phyloP scores from a whole-genome alignment of 805 yeast species.

The Tetrapisispora phaffii region DNA sequence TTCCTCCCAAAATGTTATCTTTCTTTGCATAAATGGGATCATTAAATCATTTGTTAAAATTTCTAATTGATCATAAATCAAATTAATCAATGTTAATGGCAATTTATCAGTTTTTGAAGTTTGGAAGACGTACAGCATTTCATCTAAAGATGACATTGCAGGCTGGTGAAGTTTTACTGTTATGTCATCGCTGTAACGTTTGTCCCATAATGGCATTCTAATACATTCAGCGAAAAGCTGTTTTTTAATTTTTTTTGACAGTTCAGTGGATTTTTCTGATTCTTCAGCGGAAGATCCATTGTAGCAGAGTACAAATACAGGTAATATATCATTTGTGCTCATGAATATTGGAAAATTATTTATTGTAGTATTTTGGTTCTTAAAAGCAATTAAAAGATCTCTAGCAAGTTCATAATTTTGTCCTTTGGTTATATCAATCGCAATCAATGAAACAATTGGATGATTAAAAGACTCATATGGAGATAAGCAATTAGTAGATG shows the following conservation, averaged over 20 bases:
- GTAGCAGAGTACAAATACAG: slow-evolving; percentile 43
- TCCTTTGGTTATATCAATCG: slow-evolving; percentile 36
- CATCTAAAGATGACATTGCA: slow-evolving; percentile 17
- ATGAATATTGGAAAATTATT: slow-evolving; percentile 48
- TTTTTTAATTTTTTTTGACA: slow-evolving; percentile 35
- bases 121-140: slow-evolving; percentile 14
- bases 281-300: slow-evolving; percentile 38
- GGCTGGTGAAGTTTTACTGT: slow-evolving; percentile 24
- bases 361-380: slow-evolving; percentile 30
- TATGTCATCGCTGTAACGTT: slow-evolving; percentile 3
- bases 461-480: slow-evolving; percentile 83
- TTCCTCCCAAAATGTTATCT: slow-evolving; percentile 79
- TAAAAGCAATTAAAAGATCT: slow-evolving; percentile 45
- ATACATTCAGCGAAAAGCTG: slow-evolving; percentile 32
- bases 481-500: slow-evolving; percentile 50
- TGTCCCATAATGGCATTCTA: slow-evolving; percentile 23
- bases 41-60: slow-evolving; percentile 16
- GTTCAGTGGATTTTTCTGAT: slow-evolving; percentile 33
- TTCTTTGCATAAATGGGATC: slow-evolving; percentile 78
- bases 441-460: slow-evolving; percentile 68
- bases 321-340: slow-evolving; percentile 52
- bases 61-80: slow-evolving; percentile 21
- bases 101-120: slow-evolving; percentile 7
- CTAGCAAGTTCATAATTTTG: slow-evolving; percentile 43
- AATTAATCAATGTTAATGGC: slow-evolving; percentile 15